These are phyloP conservation scores for Kurtzmaniella cleridarum DNA, from an alignment of 805 yeast genomes.

Conservation along the genomic window DNA sequence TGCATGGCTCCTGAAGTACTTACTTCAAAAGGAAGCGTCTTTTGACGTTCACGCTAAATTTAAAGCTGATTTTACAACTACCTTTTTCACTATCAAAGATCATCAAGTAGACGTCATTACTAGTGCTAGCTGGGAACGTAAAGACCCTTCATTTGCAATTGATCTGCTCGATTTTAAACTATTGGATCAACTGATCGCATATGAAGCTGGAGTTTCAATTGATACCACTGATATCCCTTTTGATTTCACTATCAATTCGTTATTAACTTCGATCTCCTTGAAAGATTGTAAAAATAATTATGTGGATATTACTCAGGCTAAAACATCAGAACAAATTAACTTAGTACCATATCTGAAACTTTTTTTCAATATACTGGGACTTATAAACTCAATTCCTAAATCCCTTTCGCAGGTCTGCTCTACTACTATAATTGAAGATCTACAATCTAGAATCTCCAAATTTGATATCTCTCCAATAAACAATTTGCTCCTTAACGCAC, in stretches of 20 bases:
- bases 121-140: constrained; percentile 4
- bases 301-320: constrained; percentile 20
- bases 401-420: constrained; percentile 15
- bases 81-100: constrained; percentile 11
- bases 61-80: constrained; percentile 12
- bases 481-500: constrained; percentile 10
- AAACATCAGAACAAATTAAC: constrained; percentile 7
- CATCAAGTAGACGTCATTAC: constrained; percentile 12
- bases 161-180: constrained; percentile 8
- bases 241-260: constrained; percentile 11
- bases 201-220: constrained; percentile 6
- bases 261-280: constrained; percentile 24
- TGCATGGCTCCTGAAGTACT: constrained; percentile 11
- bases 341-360: constrained; percentile 12
- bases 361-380: constrained; percentile 14
- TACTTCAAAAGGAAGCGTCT: constrained; percentile 10
- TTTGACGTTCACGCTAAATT: constrained; percentile 19
- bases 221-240: constrained; percentile 13
- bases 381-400: constrained; percentile 14
- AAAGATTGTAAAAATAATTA: constrained; percentile 19
- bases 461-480: neutral
- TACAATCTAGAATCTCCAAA: constrained; percentile 8
- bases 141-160: constrained; percentile 12
- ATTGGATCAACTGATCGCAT: neutral
- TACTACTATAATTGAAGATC: constrained; percentile 11